phyloP scores from a whole-genome alignment of 2,329 filamentous ascomycete genomes.

The Pseudopyrenochaeta lycopersici region DNA sequence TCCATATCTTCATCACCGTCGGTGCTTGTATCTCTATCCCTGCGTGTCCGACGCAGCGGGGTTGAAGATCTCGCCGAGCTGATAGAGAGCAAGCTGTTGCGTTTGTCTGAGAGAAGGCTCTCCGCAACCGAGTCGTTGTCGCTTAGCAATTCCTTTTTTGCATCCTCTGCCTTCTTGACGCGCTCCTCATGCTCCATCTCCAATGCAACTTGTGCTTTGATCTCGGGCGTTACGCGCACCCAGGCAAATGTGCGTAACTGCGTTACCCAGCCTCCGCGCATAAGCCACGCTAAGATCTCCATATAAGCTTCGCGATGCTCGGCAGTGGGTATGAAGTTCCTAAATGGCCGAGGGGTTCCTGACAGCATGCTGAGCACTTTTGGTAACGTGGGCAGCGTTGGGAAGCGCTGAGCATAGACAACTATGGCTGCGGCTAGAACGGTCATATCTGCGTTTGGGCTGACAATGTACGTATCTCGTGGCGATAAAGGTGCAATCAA shows the following conservation, averaged over 20 bases:
- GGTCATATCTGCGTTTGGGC: constrained; percentile 83
- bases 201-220: constrained; percentile 81
- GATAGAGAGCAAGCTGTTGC: constrained; percentile 38
- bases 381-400: constrained; percentile 81
- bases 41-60: constrained; percentile 34
- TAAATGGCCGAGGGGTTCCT: constrained; percentile 81
- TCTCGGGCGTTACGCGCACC: constrained; percentile 82
- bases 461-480: constrained; percentile 89
- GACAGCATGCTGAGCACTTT: constrained; percentile 89
- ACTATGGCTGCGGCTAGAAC: constrained; percentile 74
- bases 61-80: constrained; percentile 38
- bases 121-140: constrained; percentile 43
- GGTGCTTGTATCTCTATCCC: constrained; percentile 27
- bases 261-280: constrained; percentile 92
- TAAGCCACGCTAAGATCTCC: constrained; percentile 90
- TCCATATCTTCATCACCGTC: constrained; percentile 38
- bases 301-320: constrained; percentile 89
- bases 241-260: constrained; percentile 92
- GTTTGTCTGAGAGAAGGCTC: constrained; percentile 41
- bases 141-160: constrained; percentile 35
- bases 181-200: constrained; percentile 64
- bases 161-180: constrained; percentile 41
- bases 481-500: constrained; percentile 90
- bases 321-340: constrained; percentile 83
- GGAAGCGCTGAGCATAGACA: constrained; percentile 80